Evolutionary conservation across 2,329 filamentous ascomycete species (phyloP).

Genomic region (Raffaelea albimanens): DNA sequence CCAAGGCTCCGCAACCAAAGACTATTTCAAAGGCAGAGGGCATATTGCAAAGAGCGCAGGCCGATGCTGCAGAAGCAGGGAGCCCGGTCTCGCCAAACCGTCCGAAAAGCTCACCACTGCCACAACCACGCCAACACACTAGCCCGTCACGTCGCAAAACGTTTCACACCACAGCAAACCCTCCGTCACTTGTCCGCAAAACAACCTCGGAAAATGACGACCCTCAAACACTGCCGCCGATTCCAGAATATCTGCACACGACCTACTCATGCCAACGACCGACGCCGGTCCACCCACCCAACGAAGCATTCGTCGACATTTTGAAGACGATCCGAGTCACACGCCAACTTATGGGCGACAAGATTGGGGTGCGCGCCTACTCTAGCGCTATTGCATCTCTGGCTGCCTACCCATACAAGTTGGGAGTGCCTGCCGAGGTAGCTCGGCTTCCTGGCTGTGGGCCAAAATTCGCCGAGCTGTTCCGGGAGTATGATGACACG

Average conservation of each 20-base stretch:
- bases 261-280: slow-evolving; percentile 74
- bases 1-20: slow-evolving; percentile 9
- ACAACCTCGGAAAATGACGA: slow-evolving; percentile 73
- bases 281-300: slow-evolving; percentile 61
- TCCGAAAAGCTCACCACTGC: background rate
- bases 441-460: slow-evolving; percentile 68
- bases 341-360: slow-evolving; percentile 62
- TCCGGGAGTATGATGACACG: slow-evolving; percentile 59
- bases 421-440: slow-evolving; percentile 34
- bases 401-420: slow-evolving; percentile 61
- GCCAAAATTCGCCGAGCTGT: slow-evolving; percentile 67
- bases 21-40: slow-evolving; percentile 10
- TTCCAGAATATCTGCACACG: slow-evolving; percentile 58
- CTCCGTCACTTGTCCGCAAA: slow-evolving; percentile 45
- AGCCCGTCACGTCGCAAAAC: background rate
- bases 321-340: slow-evolving; percentile 66
- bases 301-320: slow-evolving; percentile 63
- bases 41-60: slow-evolving; percentile 22
- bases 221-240: slow-evolving; percentile 42
- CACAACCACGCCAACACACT: background rate
- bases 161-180: background rate
- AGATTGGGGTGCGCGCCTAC: slow-evolving; percentile 77
- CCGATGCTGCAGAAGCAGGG: slow-evolving; percentile 7
- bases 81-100: background rate
- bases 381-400: slow-evolving; percentile 77